phyloP scores from a whole-genome alignment of 78 protist species.

The Monocercomonoides exilis region DNA sequence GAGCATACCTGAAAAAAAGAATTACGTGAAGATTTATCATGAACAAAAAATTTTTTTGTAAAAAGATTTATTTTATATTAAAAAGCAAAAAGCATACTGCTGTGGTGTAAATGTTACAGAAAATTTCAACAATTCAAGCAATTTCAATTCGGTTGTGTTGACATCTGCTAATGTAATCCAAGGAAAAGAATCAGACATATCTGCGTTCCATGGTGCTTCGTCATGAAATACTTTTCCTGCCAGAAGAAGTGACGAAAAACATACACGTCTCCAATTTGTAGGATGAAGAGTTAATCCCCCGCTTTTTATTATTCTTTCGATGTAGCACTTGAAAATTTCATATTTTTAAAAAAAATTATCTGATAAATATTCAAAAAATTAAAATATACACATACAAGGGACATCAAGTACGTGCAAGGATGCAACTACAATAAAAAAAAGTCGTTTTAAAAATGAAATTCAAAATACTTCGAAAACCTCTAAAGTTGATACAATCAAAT shows the following conservation, averaged over 20 bases:
- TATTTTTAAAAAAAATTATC: neutral
- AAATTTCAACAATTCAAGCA: neutral
- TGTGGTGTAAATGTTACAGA: neutral
- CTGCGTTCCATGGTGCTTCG: conserved; percentile 8
- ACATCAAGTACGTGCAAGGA: neutral
- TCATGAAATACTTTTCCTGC: conserved; percentile 7
- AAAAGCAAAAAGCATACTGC: neutral
- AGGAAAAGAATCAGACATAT: neutral
- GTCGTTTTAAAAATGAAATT: neutral
- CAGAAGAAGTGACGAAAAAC: neutral
- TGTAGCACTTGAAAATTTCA: no score
- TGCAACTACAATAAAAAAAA: neutral
- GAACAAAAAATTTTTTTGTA: no score
- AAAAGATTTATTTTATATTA: no score
- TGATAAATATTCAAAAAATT: neutral
- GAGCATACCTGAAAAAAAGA: neutral
- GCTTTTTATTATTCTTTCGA: neutral
- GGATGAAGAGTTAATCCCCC: neutral
- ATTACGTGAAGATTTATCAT: no score
- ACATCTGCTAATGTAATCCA: neutral
- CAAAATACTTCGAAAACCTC: no score
- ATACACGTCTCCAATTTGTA: neutral
- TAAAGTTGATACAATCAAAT: neutral
- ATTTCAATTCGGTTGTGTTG: neutral
- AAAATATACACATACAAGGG: neutral